Conservation (phyloP, 2,329 filamentous ascomycete genomes). For the Beauveria bassiana region DNA sequence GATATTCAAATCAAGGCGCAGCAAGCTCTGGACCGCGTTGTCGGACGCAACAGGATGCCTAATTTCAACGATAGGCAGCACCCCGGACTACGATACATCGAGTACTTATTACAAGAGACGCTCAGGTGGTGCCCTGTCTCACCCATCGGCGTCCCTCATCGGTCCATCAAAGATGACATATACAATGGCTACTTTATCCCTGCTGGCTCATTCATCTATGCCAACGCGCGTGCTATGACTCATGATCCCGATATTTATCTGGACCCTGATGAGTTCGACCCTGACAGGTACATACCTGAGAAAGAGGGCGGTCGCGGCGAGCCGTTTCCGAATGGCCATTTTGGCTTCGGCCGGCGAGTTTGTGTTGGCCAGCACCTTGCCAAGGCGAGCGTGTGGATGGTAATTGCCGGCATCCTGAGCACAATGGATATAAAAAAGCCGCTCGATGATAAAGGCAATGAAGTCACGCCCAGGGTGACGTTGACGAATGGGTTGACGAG, state of each 20-base stretch:
- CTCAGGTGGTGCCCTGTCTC: slow-evolving; percentile 37
- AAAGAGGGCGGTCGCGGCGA: slow-evolving; percentile 33
- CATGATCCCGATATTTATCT: slow-evolving; percentile 32
- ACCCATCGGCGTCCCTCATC: slow-evolving; percentile 47
- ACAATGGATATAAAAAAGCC: slow-evolving; percentile 27
- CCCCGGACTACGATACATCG: slow-evolving; percentile 33
- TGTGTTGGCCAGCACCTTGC: slow-evolving; percentile 45
- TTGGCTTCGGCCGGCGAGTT: slow-evolving; percentile 45
- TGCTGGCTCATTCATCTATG: slow-evolving; percentile 38
- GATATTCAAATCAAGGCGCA: slow-evolving; percentile 39
- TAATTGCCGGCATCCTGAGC: slow-evolving; percentile 31
- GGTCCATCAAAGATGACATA: slow-evolving; percentile 43
- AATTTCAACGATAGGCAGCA: slow-evolving; percentile 33
- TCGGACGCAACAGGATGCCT: slow-evolving; percentile 38
- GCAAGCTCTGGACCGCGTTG: slow-evolving; percentile 37
- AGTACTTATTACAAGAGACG: slow-evolving; percentile 39
- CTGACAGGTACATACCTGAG: slow-evolving; percentile 32
- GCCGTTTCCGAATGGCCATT: slow-evolving; percentile 37
- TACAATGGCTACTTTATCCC: slow-evolving; percentile 51
- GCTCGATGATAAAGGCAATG: slow-evolving; percentile 26
- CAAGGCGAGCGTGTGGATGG: slow-evolving; percentile 34
- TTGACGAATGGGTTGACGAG: slow-evolving; percentile 21
- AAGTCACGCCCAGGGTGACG: slow-evolving; percentile 22
- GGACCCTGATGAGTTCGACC: slow-evolving; percentile 36
- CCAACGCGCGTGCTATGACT: slow-evolving; percentile 38